Percentiles rank a stretch among this genome's conserved stretches.
These are phyloP conservation scores for Nematodospora valgi DNA, from an alignment of 805 yeast genomes.

Conservation along the genomic window DNA sequence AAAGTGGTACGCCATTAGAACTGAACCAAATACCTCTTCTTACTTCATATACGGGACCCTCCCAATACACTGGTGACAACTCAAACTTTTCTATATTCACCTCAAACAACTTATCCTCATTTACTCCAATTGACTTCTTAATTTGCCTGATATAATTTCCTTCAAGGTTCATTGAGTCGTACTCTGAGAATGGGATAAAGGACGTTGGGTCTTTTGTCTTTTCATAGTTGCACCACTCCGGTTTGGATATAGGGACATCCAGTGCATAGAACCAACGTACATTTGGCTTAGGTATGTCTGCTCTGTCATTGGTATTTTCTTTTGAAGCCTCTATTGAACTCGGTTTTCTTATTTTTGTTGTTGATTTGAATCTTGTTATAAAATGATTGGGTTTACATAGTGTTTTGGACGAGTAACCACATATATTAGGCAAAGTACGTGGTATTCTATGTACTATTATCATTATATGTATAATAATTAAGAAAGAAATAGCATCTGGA, in stretches of 20 bases:
- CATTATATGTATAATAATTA: too few species aligned
- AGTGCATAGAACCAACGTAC: conserved; percentile 80
- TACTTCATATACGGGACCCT: conserved; percentile 79
- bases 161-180: conserved; percentile 66
- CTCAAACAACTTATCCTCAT: conserved; percentile 75
- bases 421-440: too few species aligned
- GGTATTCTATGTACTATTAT: too few species aligned
- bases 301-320: not conserved
- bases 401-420: too few species aligned
- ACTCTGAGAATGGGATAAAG: conserved; percentile 63
- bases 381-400: too few species aligned
- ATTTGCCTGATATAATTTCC: conserved; percentile 5
- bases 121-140: conserved; percentile 50
- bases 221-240: conserved; percentile 52
- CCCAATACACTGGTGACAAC: conserved; percentile 78
- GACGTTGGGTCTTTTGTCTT: conserved; percentile 50
- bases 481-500: too few species aligned
- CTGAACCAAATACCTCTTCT: conserved; percentile 85
- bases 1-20: conserved; percentile 53
- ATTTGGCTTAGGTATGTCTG: conserved; percentile 7
- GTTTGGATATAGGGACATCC: conserved; percentile 70
- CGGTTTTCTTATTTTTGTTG: too few species aligned
- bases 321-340: too few species aligned
- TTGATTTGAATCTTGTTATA: too few species aligned
- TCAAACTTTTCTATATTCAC: conserved; percentile 58